A percentile compares a stretch with the other conserved stretches of the same genome.
These are phyloP conservation scores for Neckera pumila DNA, from an alignment of 225 moss, liverwort and hornwort species.

Conservation along the genomic window DNA sequence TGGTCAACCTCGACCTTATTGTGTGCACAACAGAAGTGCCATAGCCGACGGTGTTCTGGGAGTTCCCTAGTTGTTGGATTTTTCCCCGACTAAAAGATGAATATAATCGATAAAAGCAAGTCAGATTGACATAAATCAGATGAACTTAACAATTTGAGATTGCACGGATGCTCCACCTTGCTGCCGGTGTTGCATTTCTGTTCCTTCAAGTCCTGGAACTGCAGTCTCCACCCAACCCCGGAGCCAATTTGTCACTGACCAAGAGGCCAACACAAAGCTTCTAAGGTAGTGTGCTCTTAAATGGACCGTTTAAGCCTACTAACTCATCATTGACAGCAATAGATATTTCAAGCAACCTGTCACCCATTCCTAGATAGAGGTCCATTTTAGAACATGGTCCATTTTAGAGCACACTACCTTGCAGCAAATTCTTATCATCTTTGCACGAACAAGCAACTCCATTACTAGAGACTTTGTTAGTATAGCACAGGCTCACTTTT, in stretches of 20 bases:
- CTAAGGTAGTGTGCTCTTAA: no score
- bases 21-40: neutral
- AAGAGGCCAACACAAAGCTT: neutral
- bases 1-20: neutral
- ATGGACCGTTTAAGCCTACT: no score
- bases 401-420: no score
- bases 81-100: neutral
- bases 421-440: neutral
- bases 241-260: neutral
- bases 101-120: neutral
- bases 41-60: no score
- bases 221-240: neutral
- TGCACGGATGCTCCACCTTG: constrained; percentile 19
- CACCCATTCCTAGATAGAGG: no score
- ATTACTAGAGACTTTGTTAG: neutral
- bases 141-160: neutral
- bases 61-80: neutral
- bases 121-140: neutral
- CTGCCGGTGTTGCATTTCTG: constrained; percentile 24
- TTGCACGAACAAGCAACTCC: neutral
- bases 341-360: no score
- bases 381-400: no score
- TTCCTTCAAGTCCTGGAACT: constrained; percentile 56
- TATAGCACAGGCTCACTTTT: neutral
- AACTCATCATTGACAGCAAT: no score